These are phyloP conservation scores for Vanrija humicola DNA, from an alignment of 1,284 basidiomycete species.

Conservation along the genomic window DNA sequence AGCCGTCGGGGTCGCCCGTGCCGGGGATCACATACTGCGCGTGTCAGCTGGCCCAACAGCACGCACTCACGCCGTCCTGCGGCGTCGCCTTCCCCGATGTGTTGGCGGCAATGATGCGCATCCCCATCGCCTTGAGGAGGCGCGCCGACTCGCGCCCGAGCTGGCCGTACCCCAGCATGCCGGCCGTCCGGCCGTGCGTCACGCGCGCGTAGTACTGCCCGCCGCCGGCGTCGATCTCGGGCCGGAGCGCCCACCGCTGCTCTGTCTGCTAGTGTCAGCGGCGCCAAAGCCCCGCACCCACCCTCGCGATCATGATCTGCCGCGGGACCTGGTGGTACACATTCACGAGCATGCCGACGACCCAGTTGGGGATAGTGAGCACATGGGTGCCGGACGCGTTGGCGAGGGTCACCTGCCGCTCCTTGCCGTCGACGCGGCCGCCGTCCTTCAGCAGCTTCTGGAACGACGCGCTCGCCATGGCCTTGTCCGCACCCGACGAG, in stretches of 20 bases:
- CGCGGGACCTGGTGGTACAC: constrained; percentile 32
- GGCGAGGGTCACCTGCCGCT: constrained; percentile 28
- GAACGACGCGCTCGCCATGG: constrained; percentile 13
- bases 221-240: constrained; percentile 27
- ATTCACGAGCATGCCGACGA: constrained; percentile 31
- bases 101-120: constrained; percentile 45
- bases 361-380: constrained; percentile 41
- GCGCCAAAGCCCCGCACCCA: constrained; percentile 12
- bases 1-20: constrained; percentile 38
- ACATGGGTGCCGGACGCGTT: constrained; percentile 44
- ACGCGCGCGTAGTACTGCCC: constrained; percentile 28
- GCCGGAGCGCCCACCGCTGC: constrained; percentile 25
- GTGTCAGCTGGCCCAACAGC: background rate
- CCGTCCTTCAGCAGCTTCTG: constrained; percentile 13
- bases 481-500: constrained; percentile 33
- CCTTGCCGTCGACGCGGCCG: background rate
- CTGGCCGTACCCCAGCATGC: constrained; percentile 41
- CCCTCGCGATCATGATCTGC: constrained; percentile 29
- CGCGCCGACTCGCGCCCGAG: constrained; percentile 42
- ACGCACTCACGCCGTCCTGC: constrained; percentile 35
- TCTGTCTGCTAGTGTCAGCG: constrained; percentile 17
- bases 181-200: constrained; percentile 36
- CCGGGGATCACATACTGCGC: constrained; percentile 34
- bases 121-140: constrained; percentile 37
- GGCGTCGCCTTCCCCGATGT: constrained; percentile 32